Percentiles rank a stretch among this genome's conserved stretches.
phyloP scores from a whole-genome alignment of 495 filamentous ascomycete genomes.

The Lasiosphaeria miniovina region DNA sequence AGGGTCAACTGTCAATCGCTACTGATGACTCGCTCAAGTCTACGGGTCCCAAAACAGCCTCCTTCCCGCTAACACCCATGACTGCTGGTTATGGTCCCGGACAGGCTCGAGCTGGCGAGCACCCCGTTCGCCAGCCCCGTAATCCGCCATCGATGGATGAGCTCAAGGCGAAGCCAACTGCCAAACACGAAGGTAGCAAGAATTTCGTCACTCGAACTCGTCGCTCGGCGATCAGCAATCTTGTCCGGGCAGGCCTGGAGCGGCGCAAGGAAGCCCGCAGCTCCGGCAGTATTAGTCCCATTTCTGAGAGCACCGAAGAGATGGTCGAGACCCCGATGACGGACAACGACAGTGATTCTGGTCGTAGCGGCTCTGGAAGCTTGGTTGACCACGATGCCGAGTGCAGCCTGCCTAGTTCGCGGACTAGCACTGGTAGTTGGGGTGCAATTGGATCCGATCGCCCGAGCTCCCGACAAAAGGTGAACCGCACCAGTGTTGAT shows the following conservation, averaged over 20 bases:
- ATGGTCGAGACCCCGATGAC: conserved; percentile 63
- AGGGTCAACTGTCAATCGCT: conserved; percentile 55
- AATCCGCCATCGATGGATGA: conserved; percentile 92
- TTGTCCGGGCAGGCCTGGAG: conserved; percentile 86
- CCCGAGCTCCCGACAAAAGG: conserved; percentile 56
- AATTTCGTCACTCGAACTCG: conserved; percentile 95
- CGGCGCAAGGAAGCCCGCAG: conserved; percentile 66
- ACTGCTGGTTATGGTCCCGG: conserved; percentile 86
- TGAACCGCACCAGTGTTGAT: conserved; percentile 57
- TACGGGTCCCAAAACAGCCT: conserved; percentile 70
- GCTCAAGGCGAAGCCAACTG: conserved; percentile 82
- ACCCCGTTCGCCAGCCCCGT: conserved; percentile 89
- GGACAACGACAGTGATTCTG: conserved; percentile 77
- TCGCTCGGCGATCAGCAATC: conserved; percentile 83
- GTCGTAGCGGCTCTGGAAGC: conserved; percentile 74
- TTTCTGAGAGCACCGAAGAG: conserved; percentile 78
- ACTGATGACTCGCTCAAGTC: conserved; percentile 56
- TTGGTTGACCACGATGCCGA: conserved; percentile 62
- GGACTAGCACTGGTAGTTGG: conserved; percentile 65
- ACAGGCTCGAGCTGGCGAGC: conserved; percentile 88
- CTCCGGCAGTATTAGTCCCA: conserved; percentile 81
- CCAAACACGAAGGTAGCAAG: conserved; percentile 95
- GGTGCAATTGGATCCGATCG: conserved; percentile 84
- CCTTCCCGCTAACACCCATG: conserved; percentile 76
- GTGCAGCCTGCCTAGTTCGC: conserved; percentile 70